Evolutionary conservation across 768 basidiomycete genomes (phyloP).

Genomic region (Psilocybe cyanescens): DNA sequence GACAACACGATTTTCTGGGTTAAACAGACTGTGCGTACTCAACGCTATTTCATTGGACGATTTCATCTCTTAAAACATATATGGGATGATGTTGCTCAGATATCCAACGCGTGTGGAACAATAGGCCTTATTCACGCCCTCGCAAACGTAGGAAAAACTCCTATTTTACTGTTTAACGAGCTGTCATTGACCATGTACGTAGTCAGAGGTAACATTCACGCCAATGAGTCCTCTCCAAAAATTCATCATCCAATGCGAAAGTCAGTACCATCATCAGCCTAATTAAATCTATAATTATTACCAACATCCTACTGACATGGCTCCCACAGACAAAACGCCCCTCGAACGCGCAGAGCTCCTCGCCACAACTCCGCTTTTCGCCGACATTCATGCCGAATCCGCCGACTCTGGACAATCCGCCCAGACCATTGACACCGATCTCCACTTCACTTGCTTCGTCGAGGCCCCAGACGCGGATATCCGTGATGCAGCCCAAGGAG

Average conservation of each 20-base stretch:
- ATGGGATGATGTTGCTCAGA: constrained; percentile 41
- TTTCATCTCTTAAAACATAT: not conserved
- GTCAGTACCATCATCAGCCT: constrained; percentile 33
- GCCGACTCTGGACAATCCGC: constrained; percentile 73
- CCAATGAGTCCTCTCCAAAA: constrained; percentile 64
- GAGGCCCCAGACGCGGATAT: constrained; percentile 54
- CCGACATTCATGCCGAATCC: constrained; percentile 73
- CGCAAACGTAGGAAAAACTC: constrained; percentile 63
- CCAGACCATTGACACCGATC: constrained; percentile 65
- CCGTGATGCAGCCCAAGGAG: constrained; percentile 30
- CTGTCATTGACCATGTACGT: not conserved
- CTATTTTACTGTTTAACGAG: not conserved
- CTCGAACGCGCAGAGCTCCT: constrained; percentile 76
- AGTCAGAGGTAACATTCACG: constrained; percentile 61
- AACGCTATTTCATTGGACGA: not conserved
- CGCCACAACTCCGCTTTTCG: constrained; percentile 77
- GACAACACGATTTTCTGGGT: constrained; percentile 82
- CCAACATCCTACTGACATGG: not conserved
- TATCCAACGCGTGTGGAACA: constrained; percentile 85
- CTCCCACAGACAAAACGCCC: constrained; percentile 60
- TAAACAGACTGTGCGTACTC: constrained; percentile 74
- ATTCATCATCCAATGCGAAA: constrained; percentile 68
- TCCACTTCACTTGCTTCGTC: constrained; percentile 91
- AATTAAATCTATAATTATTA: not conserved
- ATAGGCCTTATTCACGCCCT: constrained; percentile 86